phyloP scores from a whole-genome alignment of 2,329 filamentous ascomycete species.

The Fusarium continuum region DNA sequence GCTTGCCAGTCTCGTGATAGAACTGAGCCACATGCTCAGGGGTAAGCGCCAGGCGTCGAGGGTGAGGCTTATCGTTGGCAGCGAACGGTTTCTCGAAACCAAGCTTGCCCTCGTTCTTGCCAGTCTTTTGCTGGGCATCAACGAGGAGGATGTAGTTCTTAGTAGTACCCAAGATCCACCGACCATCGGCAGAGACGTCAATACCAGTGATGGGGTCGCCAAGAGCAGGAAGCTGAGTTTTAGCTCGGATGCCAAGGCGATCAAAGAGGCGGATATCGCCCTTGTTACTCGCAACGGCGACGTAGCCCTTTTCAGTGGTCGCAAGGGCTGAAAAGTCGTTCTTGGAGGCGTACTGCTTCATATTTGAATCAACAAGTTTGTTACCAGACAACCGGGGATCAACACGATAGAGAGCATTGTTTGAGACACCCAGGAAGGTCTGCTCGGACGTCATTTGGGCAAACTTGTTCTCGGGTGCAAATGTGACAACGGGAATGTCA shows the following conservation, averaged over 20 bases:
- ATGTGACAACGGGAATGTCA: constrained; percentile 90
- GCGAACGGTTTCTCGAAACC: constrained; percentile 94
- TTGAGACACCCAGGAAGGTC: constrained; percentile 91
- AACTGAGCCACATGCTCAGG: constrained; percentile 97
- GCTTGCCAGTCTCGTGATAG: constrained; percentile 91
- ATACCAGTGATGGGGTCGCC: constrained; percentile 95
- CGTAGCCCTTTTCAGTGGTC: constrained; percentile 95
- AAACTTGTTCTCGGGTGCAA: constrained; percentile 97
- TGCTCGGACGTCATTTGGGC: constrained; percentile 96
- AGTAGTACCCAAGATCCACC: constrained; percentile 94
- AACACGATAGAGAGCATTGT: constrained; percentile 91
- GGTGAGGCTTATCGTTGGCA: constrained; percentile 92
- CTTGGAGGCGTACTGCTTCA: constrained; percentile 97
- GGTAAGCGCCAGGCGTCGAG: constrained; percentile 85
- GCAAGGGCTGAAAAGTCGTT: constrained; percentile 96
- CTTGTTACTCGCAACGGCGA: constrained; percentile 97
- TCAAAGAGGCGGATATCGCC: constrained; percentile 97
- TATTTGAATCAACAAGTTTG: constrained; percentile 90
- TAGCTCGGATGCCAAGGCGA: constrained; percentile 93
- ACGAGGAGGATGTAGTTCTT: constrained; percentile 94
- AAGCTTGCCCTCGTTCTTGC: constrained; percentile 98
- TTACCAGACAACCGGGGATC: constrained; percentile 89
- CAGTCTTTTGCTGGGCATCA: constrained; percentile 87
- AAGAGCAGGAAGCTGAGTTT: constrained; percentile 94
- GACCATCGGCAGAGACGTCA: constrained; percentile 93